Base-by-base conservation (phyloP, 768 basidiomycete genomes). In the Serendipita sp. region DNA sequence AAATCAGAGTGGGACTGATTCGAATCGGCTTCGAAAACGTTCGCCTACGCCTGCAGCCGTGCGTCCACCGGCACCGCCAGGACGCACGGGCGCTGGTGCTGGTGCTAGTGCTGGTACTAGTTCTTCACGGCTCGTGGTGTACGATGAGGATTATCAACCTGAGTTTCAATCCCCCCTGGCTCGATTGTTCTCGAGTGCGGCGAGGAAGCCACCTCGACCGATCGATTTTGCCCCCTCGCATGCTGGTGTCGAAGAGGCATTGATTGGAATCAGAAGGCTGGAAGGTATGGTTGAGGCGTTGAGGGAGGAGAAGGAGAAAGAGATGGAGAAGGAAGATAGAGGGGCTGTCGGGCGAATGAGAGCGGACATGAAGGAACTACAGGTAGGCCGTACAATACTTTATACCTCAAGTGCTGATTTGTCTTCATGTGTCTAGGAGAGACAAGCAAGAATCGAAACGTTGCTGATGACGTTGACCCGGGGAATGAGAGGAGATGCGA, bases 351-450 rank as follows among this genome's bases (percentile, higher is more conserved):
- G 79, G 38, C 78, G 73, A 65, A 73, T 92, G 41, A 85, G 81
- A 71, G 84, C 85, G 2, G 88, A 91, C 71, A 85, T 92, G 81
- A 88, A 83, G 70, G 89, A 90, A 69, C 71, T 90, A 30, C 86
- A 87, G 78, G 86, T 86, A 48, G 53, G 20, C 51, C 41, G 22
- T 50, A 53, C 24, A 42, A 1, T 34, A 60, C 48, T 48, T 64
- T 30, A 65, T 38, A 3, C 2, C 42, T 26, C 58, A 28, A 9
- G 45, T 3, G 17, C n/a, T 48, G n/a, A 28, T n/a, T 20, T 48
- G 45, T 28, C n/a, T 1, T 9, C 20, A 7, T 7, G 45, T 20
- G n/a, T n/a, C 34, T 50, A 68, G 67, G 67, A 87, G 63, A 83
- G 85, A 50, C 88, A 90, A 73, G 82, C 82, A 17, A 79, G 88